Conservation (phyloP, 352 stramenopile genomes). For the Globisporangium perplexum region DNA sequence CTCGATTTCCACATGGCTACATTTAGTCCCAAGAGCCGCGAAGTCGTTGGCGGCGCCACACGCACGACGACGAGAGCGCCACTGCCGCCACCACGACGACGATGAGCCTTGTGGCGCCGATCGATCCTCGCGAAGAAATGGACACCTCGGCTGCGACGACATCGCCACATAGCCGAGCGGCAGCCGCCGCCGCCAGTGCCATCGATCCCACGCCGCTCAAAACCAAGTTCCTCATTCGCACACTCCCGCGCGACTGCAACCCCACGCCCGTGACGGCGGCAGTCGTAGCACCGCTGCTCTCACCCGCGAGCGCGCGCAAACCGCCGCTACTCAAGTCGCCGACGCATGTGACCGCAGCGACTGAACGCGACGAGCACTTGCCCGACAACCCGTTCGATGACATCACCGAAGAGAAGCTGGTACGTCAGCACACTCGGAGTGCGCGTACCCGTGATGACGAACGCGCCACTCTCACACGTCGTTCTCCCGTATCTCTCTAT, state of each 20-base stretch:
- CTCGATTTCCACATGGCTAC: no score
- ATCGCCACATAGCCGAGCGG: background rate
- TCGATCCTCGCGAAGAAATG: conserved; percentile 56
- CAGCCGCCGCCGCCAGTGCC: background rate
- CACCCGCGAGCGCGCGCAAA: conserved; percentile 13
- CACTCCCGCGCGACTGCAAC: conserved; percentile 65
- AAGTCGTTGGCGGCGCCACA: no score
- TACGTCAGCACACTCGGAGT: conserved; percentile 16
- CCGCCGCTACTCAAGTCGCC: background rate
- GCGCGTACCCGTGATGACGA: no score
- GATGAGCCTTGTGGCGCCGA: conserved; percentile 35
- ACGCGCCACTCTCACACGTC: background rate
- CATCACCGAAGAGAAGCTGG: conserved; percentile 72
- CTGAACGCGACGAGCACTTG: conserved; percentile 17
- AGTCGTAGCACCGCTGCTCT: conserved; percentile 11
- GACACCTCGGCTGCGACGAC: conserved; percentile 9
- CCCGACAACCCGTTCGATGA: conserved; percentile 74
- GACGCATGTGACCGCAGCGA: conserved; percentile 1
- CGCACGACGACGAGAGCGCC: background rate
- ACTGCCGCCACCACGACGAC: background rate
- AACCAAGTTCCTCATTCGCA: conserved; percentile 65
- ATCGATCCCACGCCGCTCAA: conserved; percentile 23
- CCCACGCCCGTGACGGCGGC: conserved; percentile 36
- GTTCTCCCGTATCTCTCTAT: background rate
- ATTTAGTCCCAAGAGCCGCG: no score